Percentiles rank a stretch among this genome's conserved stretches.
These are phyloP conservation scores for Trichoderma gamsii DNA, from an alignment of 495 filamentous ascomycete genomes.

Conservation along the genomic window DNA sequence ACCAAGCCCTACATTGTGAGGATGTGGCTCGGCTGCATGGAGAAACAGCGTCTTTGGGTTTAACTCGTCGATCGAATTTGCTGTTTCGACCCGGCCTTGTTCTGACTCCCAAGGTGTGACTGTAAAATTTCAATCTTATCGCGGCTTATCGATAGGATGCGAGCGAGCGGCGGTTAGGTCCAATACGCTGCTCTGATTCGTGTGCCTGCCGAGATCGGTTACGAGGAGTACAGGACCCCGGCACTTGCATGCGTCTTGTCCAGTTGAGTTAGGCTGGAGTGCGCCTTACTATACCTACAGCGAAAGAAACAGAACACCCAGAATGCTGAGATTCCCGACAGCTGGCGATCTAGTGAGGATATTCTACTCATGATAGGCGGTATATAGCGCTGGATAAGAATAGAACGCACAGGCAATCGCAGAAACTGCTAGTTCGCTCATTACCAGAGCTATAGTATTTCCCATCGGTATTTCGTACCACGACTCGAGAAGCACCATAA, in stretches of 20 bases:
- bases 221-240: not conserved
- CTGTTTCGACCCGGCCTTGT: not conserved
- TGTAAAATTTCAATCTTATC: slow-evolving; percentile 11
- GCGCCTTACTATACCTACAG: not conserved
- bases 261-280: not conserved
- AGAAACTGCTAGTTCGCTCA: no score
- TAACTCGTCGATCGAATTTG: not conserved
- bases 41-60: not conserved
- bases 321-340: no score
- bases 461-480: no score
- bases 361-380: no score
- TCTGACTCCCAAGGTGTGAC: slow-evolving; percentile 12
- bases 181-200: not conserved
- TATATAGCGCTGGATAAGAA: no score
- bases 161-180: not conserved
- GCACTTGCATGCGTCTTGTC: not conserved
- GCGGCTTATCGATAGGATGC: slow-evolving; percentile 2
- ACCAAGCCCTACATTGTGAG: not conserved
- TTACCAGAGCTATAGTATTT: no score
- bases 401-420: no score
- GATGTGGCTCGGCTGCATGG: not conserved
- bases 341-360: no score
- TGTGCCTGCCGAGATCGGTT: slow-evolving; percentile 12
- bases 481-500: no score
- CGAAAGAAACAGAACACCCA: no score